These are phyloP conservation scores for Pterocarpus santalinus DNA, from an alignment of 306 rosid species.

Conservation along the genomic window DNA sequence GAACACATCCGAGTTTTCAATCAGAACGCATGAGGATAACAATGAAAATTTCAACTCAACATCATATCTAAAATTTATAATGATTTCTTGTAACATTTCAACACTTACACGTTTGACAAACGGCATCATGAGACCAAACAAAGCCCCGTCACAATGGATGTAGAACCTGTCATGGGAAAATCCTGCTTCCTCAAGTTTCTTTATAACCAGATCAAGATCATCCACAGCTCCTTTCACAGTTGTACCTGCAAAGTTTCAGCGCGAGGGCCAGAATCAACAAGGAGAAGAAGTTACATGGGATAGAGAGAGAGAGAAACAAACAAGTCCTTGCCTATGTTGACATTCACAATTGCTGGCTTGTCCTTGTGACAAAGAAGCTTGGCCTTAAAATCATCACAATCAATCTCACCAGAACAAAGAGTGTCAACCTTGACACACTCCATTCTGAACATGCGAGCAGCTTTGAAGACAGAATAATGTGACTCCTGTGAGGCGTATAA, in stretches of 20 bases:
- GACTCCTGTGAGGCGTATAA: constrained; percentile 66
- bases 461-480: constrained; percentile 61
- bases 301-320: neutral
- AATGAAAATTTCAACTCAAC: neutral
- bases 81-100: neutral
- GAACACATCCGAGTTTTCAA: constrained; percentile 14
- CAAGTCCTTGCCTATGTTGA: constrained; percentile 56
- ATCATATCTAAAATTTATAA: neutral
- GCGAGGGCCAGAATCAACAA: constrained; percentile 29
- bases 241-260: constrained; percentile 52
- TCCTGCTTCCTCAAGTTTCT: constrained; percentile 65
- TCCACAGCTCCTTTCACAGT: constrained; percentile 74
- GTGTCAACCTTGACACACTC: constrained; percentile 60
- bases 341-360: constrained; percentile 69
- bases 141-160: constrained; percentile 67
- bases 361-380: constrained; percentile 58
- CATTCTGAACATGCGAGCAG: constrained; percentile 67
- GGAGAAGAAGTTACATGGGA: neutral
- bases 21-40: constrained; percentile 15
- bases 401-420: constrained; percentile 62
- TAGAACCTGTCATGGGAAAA: constrained; percentile 63
- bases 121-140: constrained; percentile 78
- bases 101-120: constrained; percentile 62
- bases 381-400: constrained; percentile 62
- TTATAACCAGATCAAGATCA: constrained; percentile 66